A percentile compares a stretch with the other conserved stretches of the same genome.
phyloP scores from a whole-genome alignment of 371 early-diverging fungal species.

The Blakeslea trispora region DNA sequence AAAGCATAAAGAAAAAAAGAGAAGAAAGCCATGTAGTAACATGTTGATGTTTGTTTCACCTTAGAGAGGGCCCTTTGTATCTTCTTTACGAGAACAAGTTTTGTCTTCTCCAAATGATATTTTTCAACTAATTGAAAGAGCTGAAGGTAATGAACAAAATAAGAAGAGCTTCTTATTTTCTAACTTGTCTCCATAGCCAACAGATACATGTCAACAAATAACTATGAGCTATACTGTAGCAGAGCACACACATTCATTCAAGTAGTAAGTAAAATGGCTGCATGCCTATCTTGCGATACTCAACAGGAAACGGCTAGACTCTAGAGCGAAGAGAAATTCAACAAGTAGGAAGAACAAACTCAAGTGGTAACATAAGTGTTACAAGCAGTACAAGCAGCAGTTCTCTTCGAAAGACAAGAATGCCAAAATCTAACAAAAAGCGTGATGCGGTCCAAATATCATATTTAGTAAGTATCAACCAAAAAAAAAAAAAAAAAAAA shows the following conservation, averaged over 20 bases:
- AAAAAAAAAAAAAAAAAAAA: too few species aligned
- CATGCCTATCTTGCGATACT: not conserved
- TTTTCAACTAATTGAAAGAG: constrained; percentile 71
- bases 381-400: constrained; percentile 11
- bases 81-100: constrained; percentile 85
- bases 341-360: too few species aligned
- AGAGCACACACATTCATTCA: constrained; percentile 93
- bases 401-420: constrained; percentile 11
- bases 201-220: constrained; percentile 80
- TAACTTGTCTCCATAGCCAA: too few species aligned
- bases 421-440: constrained; percentile 6
- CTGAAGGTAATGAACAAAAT: constrained; percentile 61
- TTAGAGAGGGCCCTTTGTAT: constrained; percentile 86
- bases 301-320: too few species aligned
- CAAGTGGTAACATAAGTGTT: constrained; percentile 4
- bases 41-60: not conserved
- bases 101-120: constrained; percentile 86
- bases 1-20: too few species aligned
- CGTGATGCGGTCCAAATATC: constrained; percentile 12
- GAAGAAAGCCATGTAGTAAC: too few species aligned
- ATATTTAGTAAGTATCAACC: constrained; percentile 8
- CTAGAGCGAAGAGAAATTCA: too few species aligned
- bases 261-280: constrained; percentile 1
- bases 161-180: too few species aligned
- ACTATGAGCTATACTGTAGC: constrained; percentile 85